Conservation (phyloP, 1,139 yeast genomes). For the Martiniozyma asiatica region DNA sequence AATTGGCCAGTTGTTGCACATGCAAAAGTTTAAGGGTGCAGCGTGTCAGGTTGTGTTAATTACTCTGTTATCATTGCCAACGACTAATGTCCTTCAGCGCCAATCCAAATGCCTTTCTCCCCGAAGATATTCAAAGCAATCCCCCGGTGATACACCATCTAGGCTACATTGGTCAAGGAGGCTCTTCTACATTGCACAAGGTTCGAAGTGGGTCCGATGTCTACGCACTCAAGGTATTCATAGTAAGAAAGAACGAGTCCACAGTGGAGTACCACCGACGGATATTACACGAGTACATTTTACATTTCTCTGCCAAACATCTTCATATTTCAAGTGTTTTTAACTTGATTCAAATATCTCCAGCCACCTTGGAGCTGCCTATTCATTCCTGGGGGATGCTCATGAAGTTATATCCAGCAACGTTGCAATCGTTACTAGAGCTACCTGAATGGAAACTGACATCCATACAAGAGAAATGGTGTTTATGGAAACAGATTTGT, state of each 20-base stretch:
- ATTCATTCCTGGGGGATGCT: conserved; percentile 73
- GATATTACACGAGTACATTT: conserved; percentile 50
- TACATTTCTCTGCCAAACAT: conserved; percentile 39
- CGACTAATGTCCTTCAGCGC: too few species aligned
- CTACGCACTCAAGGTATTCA: too few species aligned
- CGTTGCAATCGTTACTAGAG: conserved; percentile 33
- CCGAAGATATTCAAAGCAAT: too few species aligned
- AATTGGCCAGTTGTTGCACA: too few species aligned
- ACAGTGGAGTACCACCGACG: conserved; percentile 46
- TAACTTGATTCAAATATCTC: conserved; percentile 46
- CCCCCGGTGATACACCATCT: too few species aligned
- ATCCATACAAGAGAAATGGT: conserved; percentile 37
- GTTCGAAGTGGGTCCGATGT: too few species aligned
- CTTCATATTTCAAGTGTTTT: conserved; percentile 49
- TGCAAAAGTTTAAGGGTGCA: too few species aligned
- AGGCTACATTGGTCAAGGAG: too few species aligned
- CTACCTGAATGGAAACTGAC: conserved; percentile 34
- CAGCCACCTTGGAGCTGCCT: conserved; percentile 46
- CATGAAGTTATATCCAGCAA: conserved; percentile 53
- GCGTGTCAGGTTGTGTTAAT: too few species aligned
- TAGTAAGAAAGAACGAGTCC: conserved; percentile 39
- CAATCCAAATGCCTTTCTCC: too few species aligned
- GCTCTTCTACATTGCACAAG: too few species aligned
- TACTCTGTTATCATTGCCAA: too few species aligned
- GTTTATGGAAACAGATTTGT: conserved; percentile 49